Percentiles rank a stretch among this genome's conserved stretches.
These are phyloP conservation scores for Chaetomiaceae sp. DNA, from an alignment of 2,329 filamentous ascomycete species.

Conservation along the genomic window DNA sequence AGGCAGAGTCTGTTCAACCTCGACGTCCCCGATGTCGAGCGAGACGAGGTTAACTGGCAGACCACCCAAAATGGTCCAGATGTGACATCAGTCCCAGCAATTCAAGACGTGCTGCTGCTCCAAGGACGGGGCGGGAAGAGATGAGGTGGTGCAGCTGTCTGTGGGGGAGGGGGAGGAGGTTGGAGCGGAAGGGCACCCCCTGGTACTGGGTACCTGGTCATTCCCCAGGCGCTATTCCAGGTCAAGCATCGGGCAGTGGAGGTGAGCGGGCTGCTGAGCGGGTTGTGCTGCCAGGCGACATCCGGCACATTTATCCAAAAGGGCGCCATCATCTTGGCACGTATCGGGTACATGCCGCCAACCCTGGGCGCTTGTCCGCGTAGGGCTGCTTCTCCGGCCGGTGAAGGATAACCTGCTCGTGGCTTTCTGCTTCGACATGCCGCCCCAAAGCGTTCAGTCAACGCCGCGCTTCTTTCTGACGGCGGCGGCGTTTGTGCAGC, in stretches of 20 bases:
- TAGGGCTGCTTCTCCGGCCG: not conserved
- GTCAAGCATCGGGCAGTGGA: constrained; percentile 3
- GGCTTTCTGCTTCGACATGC: not conserved
- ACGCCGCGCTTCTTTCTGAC: not conserved
- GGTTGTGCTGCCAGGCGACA: constrained; percentile 8
- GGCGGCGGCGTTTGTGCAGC: not conserved
- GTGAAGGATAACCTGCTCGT: not conserved
- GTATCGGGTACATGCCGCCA: constrained; percentile 17
- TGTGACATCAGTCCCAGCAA: constrained; percentile 11
- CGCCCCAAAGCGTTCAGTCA: not conserved
- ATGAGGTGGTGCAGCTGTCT: not conserved
- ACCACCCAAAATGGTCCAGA: not conserved
- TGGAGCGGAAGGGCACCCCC: constrained; percentile 1
- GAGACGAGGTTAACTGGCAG: not conserved
- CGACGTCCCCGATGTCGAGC: not conserved
- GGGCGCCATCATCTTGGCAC: constrained; percentile 17
- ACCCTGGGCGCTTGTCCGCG: not conserved
- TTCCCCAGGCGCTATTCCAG: constrained; percentile 12
- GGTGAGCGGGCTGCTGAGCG: not conserved
- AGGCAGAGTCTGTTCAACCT: not conserved
- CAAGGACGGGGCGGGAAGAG: constrained; percentile 7
- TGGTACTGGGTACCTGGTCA: constrained; percentile 8
- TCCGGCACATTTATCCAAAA: constrained; percentile 24
- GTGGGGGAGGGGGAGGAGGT: not conserved
- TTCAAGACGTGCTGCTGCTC: not conserved